Base-by-base conservation (phyloP, 257 asterid species). In the Cordia subcordata region DNA sequence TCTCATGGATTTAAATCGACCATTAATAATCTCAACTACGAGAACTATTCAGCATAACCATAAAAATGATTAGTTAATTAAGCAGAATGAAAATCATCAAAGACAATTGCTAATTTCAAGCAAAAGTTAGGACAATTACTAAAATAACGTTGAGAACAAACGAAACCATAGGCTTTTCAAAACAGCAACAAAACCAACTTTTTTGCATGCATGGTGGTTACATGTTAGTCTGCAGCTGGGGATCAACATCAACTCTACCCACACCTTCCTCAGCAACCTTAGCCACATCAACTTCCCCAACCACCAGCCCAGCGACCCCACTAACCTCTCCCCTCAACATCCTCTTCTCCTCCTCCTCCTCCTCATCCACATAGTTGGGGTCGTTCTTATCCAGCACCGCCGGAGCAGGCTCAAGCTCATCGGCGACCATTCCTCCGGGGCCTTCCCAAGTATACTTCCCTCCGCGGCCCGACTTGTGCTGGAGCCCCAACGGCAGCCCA, bases 391-490 rank as follows among this genome's bases (percentile, higher is more conserved):
- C 93, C 16, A 79, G 3, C 5, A 62, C 81, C 16, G 62, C 60
- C 10, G 88, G 79, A 11, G 49, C 81, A 8, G 51, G 75, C 14
- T 78, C 80, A 63, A 76, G 10, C 68, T 76, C 85, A 8, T 39
- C 42, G 15, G 69, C 71, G 20, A 12, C 22, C 8, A 21, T 46
- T 15, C 54, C 77, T 8, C 8, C 55, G 3, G 76, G 83, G 0
- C 88, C 93, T 49, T 84, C 93, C 88, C 93, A 81, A 15, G 86
- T 79, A 70, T 37, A 84, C 69, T 81, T 81, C 17, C 88, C 86
- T 0, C 88, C 88, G 20, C 45, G 82, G 4, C 86, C 93, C 22
- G 84, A 55, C 67, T 84, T 84, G 1, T 73, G 55, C 46, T 69
- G 72, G 22, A 21, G 57, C 18, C 12, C 60, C 50, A 65, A 11